Conservation (phyloP, 179 eudicot species). For the Beta macrorhiza region DNA sequence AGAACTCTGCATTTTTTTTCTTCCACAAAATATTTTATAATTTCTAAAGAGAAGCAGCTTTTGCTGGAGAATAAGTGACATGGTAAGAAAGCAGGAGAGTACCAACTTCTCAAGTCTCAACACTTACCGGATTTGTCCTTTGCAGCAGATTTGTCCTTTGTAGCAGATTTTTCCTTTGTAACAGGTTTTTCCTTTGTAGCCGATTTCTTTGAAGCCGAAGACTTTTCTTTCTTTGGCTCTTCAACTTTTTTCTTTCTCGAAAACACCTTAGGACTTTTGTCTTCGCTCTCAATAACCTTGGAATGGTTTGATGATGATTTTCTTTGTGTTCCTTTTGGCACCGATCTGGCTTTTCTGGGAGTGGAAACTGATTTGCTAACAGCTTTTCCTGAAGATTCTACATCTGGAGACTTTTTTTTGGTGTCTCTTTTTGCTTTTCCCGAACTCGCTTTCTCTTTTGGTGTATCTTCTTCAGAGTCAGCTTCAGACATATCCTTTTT, state of each 20-base stretch:
- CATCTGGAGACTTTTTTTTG: slow-evolving; percentile 47
- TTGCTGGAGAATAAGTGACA: not conserved
- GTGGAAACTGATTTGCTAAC: slow-evolving; percentile 41
- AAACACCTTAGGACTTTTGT: slow-evolving; percentile 56
- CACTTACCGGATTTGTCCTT: not conserved
- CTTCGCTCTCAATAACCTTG: slow-evolving; percentile 39
- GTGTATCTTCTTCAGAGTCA: slow-evolving; percentile 60
- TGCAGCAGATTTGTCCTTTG: slow-evolving; percentile 2
- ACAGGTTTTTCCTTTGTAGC: slow-evolving; percentile 52
- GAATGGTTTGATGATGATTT: slow-evolving; percentile 50
- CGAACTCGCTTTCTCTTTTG: slow-evolving; percentile 35
- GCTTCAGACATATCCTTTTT: slow-evolving; percentile 54
- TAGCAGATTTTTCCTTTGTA: slow-evolving; percentile 28
- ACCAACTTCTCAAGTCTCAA: not conserved
- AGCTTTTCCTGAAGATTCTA: slow-evolving; percentile 47
- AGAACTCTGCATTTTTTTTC: not conserved
- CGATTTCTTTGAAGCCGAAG: slow-evolving; percentile 51
- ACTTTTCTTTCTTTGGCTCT: slow-evolving; percentile 46
- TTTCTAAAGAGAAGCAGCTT: not conserved
- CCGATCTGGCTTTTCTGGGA: slow-evolving; percentile 47
- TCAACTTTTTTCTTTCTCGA: slow-evolving; percentile 73
- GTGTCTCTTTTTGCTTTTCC: slow-evolving; percentile 38
- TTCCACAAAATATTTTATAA: not conserved
- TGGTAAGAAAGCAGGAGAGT: not conserved
- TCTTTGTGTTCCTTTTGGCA: slow-evolving; percentile 44